A percentile compares a stretch with the other conserved stretches of the same genome.
These are phyloP conservation scores for Lactarius pseudohatsudake DNA, from an alignment of 768 basidiomycete species.

Conservation along the genomic window DNA sequence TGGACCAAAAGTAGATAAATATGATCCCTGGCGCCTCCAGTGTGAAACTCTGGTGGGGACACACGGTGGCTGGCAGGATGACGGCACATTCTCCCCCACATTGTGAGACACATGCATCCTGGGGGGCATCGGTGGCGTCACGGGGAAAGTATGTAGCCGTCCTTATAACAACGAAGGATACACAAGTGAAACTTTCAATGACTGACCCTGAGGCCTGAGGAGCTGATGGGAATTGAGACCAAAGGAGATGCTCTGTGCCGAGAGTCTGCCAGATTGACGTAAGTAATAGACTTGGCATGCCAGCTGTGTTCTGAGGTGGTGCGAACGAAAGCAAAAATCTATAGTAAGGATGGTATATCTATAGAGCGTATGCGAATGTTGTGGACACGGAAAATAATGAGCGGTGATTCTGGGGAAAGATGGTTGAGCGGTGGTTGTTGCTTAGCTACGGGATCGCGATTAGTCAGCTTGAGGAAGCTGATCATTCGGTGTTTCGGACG, in stretches of 20 bases:
- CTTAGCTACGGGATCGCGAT: slow-evolving; percentile 9
- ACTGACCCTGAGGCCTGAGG: not conserved
- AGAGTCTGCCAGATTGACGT: not conserved
- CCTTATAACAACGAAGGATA: not conserved
- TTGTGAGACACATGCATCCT: not conserved
- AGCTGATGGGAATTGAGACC: not conserved
- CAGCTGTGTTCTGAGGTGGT: not conserved
- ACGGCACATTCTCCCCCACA: not conserved
- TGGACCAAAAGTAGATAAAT: slow-evolving; percentile 5
- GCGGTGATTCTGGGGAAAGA: not conserved
- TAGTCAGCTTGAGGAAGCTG: slow-evolving; percentile 5
- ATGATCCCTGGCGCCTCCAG: not conserved
- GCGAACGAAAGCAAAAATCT: not conserved
- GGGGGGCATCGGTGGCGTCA: not conserved
- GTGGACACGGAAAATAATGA: not conserved
- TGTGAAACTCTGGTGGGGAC: not conserved
- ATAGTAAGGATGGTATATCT: not conserved
- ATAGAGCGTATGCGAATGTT: not conserved
- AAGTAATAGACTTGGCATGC: not conserved
- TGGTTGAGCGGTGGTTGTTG: slow-evolving; percentile 4
- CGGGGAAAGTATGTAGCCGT: not conserved
- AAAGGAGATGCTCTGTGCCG: not conserved
- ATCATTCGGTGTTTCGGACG: not conserved
- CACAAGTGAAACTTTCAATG: not conserved
- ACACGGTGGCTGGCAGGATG: not conserved